Conservation (phyloP, 1,284 basidiomycete genomes). For the Cutaneotrichosporon daszewskae region DNA sequence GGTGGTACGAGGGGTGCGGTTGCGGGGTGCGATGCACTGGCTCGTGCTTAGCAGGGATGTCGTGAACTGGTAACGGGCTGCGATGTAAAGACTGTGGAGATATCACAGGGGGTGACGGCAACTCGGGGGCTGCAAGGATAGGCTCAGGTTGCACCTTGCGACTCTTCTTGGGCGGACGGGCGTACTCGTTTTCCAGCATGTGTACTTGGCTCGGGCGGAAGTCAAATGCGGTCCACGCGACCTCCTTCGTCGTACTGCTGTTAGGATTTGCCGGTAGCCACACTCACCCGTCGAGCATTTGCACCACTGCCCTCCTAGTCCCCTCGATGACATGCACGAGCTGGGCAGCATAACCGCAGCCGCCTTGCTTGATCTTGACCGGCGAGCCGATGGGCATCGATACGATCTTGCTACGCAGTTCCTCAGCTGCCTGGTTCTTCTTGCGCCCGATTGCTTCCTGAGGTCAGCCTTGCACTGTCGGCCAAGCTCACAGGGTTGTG, state of each 20-base stretch:
- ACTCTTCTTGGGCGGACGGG: constrained; percentile 13
- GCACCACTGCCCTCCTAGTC: constrained; percentile 62
- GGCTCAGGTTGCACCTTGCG: constrained; percentile 10
- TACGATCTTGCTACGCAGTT: constrained; percentile 56
- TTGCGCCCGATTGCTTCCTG: too few species aligned
- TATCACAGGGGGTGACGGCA: too few species aligned
- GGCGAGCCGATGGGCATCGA: constrained; percentile 62
- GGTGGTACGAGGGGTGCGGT: background rate
- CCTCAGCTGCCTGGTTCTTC: constrained; percentile 58
- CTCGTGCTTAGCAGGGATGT: too few species aligned
- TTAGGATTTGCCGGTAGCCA: too few species aligned
- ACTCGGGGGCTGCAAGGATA: too few species aligned
- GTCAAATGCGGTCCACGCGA: constrained; percentile 14
- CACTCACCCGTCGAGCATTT: constrained; percentile 2
- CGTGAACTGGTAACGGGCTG: too few species aligned
- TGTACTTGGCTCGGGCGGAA: constrained; percentile 8
- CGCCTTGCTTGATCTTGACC: constrained; percentile 65
- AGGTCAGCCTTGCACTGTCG: constrained; percentile 10
- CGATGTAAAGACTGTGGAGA: too few species aligned
- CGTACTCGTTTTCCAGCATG: constrained; percentile 19
- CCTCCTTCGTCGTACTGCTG: background rate
- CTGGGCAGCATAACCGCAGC: constrained; percentile 64
- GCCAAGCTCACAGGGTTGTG: constrained; percentile 73
- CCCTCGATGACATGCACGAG: constrained; percentile 64
- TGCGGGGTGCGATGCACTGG: constrained; percentile 1